Base-by-base conservation (phyloP, 2,329 filamentous ascomycete species). In the Aspergillus sp. region DNA sequence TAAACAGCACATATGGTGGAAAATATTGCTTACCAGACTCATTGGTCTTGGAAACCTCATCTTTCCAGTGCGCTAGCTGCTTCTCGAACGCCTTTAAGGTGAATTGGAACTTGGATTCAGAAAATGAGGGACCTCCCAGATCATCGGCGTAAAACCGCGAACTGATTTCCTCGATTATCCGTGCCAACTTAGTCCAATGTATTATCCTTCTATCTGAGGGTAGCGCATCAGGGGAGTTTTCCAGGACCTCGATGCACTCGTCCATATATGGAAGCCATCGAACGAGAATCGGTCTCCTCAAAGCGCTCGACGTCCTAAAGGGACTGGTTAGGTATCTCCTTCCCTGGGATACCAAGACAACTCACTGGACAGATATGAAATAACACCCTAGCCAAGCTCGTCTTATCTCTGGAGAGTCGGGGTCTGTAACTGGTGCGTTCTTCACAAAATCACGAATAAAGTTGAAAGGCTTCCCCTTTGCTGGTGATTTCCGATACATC, bases 91-190 rank as follows among this genome's bases (percentile, higher is more conserved):
- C 83, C 61, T 82, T 83, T 55, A 91, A 75, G 5, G 84, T 81
- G 62, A 87, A 83, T 67, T 89, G 86, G 3, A 84, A 85, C 58
- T 86, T 84, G 9, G 81, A 73, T 58, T 91, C 87, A 0, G 81
- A 77, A 38, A 91, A 80, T 8, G 81, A 73, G 3, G 76, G 74
- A 8, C 76, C 75, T 6, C 76, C 76, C 1, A 85, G 80, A 55
- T 91, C 88, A 60, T 91, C 87, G 70, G 88, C 82, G 5, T 81
- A 81, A 59, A 91, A 88, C 62, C 89, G 85, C 30, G 81, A 76
- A 9, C 84, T 83, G 15, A 90, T 81, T 57, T 91, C 87, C 69
- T 92, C 89, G 1, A 84, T 84, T 44, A 91, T 83, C 55, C 81
- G 81, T 17, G 81, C 83, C 55, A 86, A 75, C 61, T 81, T 84